Base-by-base conservation (phyloP, 495 filamentous ascomycete genomes). In the Penicillium tannophilum region DNA sequence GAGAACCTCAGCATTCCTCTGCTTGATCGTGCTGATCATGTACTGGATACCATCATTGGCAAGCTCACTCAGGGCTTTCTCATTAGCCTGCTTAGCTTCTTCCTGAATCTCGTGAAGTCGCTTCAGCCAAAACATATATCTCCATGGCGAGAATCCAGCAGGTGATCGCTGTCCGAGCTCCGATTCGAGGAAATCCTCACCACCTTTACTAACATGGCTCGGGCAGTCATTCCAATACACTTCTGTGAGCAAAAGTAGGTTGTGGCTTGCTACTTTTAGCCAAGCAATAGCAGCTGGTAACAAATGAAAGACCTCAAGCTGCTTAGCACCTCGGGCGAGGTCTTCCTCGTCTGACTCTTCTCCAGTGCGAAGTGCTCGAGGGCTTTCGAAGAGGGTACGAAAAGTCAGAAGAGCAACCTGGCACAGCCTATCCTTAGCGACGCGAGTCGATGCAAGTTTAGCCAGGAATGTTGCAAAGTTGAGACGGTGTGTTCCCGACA, bases 101-200 rank as follows among this genome's bases (percentile, higher is more conserved):
- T 62, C 53, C 52, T 62, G 59, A 28, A 66, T 66, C 47, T 66
- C 57, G 52, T 60, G 48, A 11, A 61, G 56, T 44, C 58, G 52
- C 51, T 66, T 66, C 16, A 66, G 48, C 60, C 60, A 66, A 53
- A 51, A 66, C 56, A 66, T 60, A 17, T 44, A 61, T 58, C 60
- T 55, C 55, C 60, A 63, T 23, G 49, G 60, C 7, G 55, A 39
- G 24, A 63, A 59, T 33, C 60, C 60, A 43, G 43, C n/a, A 35
- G 55, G 60, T 31, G 60, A 54, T 41, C 60, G 60, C 35, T 54
- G 28, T 9, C 60, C 60, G 12, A 63, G 42, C 33, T 58, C 49
- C 23, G 57, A 64, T 39, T 64, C 53, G 23, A 64, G 5, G 43
- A 62, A 65, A 23, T 47, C 14, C 55, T 49, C 36, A 23, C 63